A percentile compares a stretch with the other conserved stretches of the same genome.
Evolutionary conservation across 1,284 basidiomycete genomes (phyloP).

Genomic region (Hemileia vastatrix): DNA sequence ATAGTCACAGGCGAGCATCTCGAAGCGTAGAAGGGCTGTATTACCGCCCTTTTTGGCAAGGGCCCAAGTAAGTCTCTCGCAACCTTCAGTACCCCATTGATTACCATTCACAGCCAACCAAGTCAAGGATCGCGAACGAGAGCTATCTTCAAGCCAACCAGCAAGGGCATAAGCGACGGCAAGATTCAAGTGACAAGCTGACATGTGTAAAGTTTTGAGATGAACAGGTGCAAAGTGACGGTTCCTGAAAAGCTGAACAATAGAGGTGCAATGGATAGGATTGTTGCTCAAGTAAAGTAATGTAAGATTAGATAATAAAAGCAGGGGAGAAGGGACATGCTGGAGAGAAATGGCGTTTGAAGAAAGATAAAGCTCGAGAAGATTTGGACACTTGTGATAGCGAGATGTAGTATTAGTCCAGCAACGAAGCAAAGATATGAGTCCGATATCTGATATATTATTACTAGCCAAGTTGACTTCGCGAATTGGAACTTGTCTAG

Average conservation of each 20-base stretch:
- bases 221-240: background rate
- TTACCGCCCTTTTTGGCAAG: conserved; percentile 1
- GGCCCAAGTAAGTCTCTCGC: conserved; percentile 6
- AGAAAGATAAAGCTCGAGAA: background rate
- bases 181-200: conserved; percentile 7
- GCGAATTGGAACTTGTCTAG: background rate
- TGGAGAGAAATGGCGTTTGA: background rate
- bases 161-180: conserved; percentile 8
- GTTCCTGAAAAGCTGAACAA: background rate
- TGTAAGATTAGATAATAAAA: background rate
- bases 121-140: background rate
- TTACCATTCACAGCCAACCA: conserved; percentile 15
- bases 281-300: conserved; percentile 9
- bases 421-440: background rate
- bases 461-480: conserved; percentile 14
- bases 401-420: background rate
- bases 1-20: conserved; percentile 11
- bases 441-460: background rate
- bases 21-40: background rate
- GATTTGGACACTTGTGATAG: background rate
- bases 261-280: conserved; percentile 1
- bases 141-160: conserved; percentile 4
- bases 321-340: background rate
- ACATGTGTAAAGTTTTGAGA: conserved; percentile 12
- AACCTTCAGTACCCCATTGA: conserved; percentile 5